These are phyloP conservation scores for Camelina hispida DNA, from an alignment of 345 rosid species.

Conservation along the genomic window DNA sequence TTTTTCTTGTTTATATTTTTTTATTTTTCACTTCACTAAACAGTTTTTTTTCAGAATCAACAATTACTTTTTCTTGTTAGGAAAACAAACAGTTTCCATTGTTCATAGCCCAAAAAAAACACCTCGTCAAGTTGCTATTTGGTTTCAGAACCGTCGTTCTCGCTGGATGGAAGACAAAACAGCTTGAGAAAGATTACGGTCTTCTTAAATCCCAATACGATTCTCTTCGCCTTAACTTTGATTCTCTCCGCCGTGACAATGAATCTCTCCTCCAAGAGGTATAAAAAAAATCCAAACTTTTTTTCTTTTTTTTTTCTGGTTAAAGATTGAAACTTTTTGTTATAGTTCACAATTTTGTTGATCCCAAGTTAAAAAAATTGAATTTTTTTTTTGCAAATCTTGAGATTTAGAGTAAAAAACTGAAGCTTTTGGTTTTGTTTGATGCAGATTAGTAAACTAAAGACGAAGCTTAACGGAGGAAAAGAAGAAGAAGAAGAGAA, in stretches of 20 bases:
- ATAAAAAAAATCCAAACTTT: not conserved
- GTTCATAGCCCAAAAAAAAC: too few relatives aligned
- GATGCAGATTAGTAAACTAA: conserved; percentile 75
- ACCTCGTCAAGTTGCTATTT: too few relatives aligned
- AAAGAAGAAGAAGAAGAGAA: conserved; percentile 31
- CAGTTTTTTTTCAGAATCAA: too few relatives aligned
- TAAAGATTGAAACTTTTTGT: conserved; percentile 1
- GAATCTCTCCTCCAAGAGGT: conserved; percentile 86
- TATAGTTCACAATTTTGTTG: not conserved
- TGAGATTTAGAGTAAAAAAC: not conserved
- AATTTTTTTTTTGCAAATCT: not conserved
- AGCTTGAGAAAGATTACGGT: conserved; percentile 65
- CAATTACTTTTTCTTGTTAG: too few relatives aligned
- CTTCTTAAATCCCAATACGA: conserved; percentile 64
- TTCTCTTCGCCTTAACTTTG: conserved; percentile 60
- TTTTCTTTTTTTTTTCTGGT: not conserved
- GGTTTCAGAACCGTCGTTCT: too few relatives aligned
- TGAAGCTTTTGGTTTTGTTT: not conserved
- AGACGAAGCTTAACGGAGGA: conserved; percentile 58
- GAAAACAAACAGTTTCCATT: too few relatives aligned
- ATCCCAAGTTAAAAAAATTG: not conserved
- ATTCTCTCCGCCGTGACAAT: conserved; percentile 73
- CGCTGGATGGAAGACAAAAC: too few relatives aligned
- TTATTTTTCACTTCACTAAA: too few relatives aligned
- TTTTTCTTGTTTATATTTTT: too few relatives aligned